phyloP scores from a whole-genome alignment of 2,329 filamentous ascomycete species.

The Aspergillus udagawae region DNA sequence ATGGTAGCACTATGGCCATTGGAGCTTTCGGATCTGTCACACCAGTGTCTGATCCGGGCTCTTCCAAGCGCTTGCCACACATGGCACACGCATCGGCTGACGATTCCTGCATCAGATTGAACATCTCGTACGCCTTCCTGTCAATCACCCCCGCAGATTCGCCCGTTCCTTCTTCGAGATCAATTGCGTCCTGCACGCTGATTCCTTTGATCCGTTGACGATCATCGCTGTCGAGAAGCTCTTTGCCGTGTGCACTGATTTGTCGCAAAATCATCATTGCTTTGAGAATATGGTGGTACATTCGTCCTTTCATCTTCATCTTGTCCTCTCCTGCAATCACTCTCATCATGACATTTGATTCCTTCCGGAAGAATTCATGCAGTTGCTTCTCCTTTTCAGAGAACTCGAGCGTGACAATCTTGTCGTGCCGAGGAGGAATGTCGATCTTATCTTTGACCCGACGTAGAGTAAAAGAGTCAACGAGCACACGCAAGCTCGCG shows the following conservation, averaged over 20 bases:
- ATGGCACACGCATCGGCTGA: constrained; percentile 68
- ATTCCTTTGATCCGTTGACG: constrained; percentile 74
- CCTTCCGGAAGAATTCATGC: constrained; percentile 79
- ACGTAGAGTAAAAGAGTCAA: constrained; percentile 90
- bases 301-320: constrained; percentile 71
- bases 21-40: constrained; percentile 48
- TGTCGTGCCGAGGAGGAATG: constrained; percentile 69
- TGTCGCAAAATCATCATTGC: constrained; percentile 85
- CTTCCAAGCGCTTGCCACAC: constrained; percentile 63
- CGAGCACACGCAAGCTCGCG: constrained; percentile 74
- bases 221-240: constrained; percentile 81
- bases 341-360: constrained; percentile 74
- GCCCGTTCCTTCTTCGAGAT: constrained; percentile 75
- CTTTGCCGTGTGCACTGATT: constrained; percentile 90
- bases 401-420: constrained; percentile 71
- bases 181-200: constrained; percentile 80
- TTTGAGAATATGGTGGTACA: constrained; percentile 91
- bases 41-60: constrained; percentile 51
- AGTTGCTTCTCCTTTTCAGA: constrained; percentile 68
- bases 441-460: constrained; percentile 89
- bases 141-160: constrained; percentile 55
- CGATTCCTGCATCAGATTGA: constrained; percentile 77
- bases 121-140: constrained; percentile 78
- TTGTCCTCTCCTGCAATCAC: constrained; percentile 65
- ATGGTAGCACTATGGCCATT: constrained; percentile 74